A percentile compares a stretch with the other conserved stretches of the same genome.
These are phyloP conservation scores for Fonsecaea pedrosoi DNA, from an alignment of 2,329 filamentous ascomycete genomes.

Conservation along the genomic window DNA sequence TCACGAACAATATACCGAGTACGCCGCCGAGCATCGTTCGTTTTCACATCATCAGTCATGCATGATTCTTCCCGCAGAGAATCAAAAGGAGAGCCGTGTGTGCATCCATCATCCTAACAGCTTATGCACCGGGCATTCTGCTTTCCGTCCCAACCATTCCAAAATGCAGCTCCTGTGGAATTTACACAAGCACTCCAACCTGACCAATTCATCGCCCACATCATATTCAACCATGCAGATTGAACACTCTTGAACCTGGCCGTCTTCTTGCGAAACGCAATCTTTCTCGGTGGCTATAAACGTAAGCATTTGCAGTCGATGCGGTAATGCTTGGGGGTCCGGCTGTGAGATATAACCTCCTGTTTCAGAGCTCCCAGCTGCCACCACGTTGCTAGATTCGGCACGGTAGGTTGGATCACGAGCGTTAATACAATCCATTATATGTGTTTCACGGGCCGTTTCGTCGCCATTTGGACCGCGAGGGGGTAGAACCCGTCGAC, in stretches of 20 bases:
- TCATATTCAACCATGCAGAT: slow-evolving; percentile 72
- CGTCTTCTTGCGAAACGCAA: slow-evolving; percentile 62
- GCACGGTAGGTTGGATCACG: slow-evolving; percentile 32
- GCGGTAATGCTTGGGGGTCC: slow-evolving; percentile 33
- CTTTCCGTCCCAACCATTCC: slow-evolving; percentile 65
- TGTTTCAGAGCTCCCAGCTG: neutral
- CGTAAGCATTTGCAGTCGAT: slow-evolving; percentile 48
- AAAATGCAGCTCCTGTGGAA: slow-evolving; percentile 68
- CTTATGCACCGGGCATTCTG: slow-evolving; percentile 68
- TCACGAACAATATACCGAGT: neutral
- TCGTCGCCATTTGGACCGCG: slow-evolving; percentile 48
- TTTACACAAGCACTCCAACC: slow-evolving; percentile 69
- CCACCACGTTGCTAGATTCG: slow-evolving; percentile 27
- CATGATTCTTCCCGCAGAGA: slow-evolving; percentile 17
- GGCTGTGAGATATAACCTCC: neutral
- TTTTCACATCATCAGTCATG: slow-evolving; percentile 2
- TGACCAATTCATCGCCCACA: slow-evolving; percentile 63
- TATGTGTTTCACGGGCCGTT: slow-evolving; percentile 53
- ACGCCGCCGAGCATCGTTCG: neutral
- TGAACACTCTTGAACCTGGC: slow-evolving; percentile 63
- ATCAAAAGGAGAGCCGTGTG: neutral
- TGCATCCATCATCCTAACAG: slow-evolving; percentile 32
- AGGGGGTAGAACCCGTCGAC: slow-evolving; percentile 49
- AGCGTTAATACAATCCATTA: slow-evolving; percentile 49
- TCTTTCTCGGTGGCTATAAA: slow-evolving; percentile 70